Evolutionary conservation across 2,329 filamentous ascomycete genomes (phyloP).

Genomic region (Ophiostoma pallidulum): DNA sequence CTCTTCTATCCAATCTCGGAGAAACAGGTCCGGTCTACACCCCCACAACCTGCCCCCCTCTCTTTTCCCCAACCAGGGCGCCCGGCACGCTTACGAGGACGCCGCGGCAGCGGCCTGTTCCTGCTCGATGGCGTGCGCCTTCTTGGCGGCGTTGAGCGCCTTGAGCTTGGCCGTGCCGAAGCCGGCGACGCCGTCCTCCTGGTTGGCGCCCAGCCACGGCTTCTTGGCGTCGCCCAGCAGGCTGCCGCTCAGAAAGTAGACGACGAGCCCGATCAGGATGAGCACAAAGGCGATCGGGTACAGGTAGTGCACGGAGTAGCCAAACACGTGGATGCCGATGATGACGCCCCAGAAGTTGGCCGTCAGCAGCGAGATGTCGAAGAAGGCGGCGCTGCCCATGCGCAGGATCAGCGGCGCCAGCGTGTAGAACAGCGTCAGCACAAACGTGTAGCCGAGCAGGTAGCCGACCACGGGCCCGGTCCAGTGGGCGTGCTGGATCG

Average conservation of each 20-base stretch:
- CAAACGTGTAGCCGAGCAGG: constrained; percentile 80
- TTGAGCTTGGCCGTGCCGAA: constrained; percentile 77
- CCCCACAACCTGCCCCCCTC: constrained; percentile 3
- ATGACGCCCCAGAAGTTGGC: constrained; percentile 96
- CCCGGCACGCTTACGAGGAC: too few relatives aligned
- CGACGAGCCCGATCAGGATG: constrained; percentile 75
- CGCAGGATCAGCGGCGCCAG: constrained; percentile 81
- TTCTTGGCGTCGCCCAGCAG: constrained; percentile 82
- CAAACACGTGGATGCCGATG: constrained; percentile 82
- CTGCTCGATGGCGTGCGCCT: constrained; percentile 24
- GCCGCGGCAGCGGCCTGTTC: constrained; percentile 10
- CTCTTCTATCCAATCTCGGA: too few relatives aligned
- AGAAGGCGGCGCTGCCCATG: constrained; percentile 84
- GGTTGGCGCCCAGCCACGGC: constrained; percentile 85
- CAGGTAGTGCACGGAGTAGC: constrained; percentile 70
- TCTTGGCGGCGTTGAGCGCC: constrained; percentile 50
- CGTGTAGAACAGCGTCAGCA: constrained; percentile 76
- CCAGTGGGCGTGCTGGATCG: constrained; percentile 58
- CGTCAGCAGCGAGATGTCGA: constrained; percentile 90
- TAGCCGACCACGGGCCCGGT: constrained; percentile 65
- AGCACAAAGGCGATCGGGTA: constrained; percentile 94
- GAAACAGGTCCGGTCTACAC: too few relatives aligned
- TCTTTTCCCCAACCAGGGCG: neutral
- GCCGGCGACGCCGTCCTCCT: constrained; percentile 71
- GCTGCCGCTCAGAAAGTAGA: constrained; percentile 80